A percentile compares a stretch with the other conserved stretches of the same genome.
Evolutionary conservation across 495 filamentous ascomycete genomes (phyloP).

Genomic region (Monascus purpureus): DNA sequence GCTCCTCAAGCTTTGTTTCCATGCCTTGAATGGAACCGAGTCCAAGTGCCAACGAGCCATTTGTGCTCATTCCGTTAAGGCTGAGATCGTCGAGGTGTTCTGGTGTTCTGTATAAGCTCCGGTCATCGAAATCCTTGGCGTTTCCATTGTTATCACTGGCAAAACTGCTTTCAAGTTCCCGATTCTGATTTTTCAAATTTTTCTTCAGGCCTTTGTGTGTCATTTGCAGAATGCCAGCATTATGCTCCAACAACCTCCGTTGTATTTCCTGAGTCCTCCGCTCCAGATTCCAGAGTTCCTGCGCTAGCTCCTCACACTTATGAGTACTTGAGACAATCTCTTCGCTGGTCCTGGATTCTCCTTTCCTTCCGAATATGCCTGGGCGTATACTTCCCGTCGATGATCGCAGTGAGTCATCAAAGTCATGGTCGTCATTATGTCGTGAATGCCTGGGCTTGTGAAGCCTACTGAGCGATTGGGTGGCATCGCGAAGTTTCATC

Average conservation of each 20-base stretch:
- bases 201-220: slow-evolving; percentile 57
- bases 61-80: slow-evolving; percentile 13
- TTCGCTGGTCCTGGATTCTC: slow-evolving; percentile 36
- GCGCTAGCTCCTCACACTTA: slow-evolving; percentile 74
- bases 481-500: slow-evolving; percentile 85
- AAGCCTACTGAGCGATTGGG: slow-evolving; percentile 66
- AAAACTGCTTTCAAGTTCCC: slow-evolving; percentile 55
- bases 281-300: slow-evolving; percentile 66
- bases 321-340: slow-evolving; percentile 59
- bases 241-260: slow-evolving; percentile 68
- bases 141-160: slow-evolving; percentile 29
- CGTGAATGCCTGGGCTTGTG: slow-evolving; percentile 42
- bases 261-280: slow-evolving; percentile 58
- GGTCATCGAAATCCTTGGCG: slow-evolving; percentile 59
- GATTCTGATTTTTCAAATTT: slow-evolving; percentile 28
- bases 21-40: slow-evolving; percentile 39
- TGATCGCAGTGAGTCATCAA: slow-evolving; percentile 11
- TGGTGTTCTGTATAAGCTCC: slow-evolving; percentile 59
- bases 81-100: slow-evolving; percentile 49
- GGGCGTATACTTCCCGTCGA: slow-evolving; percentile 14
- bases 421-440: slow-evolving; percentile 18
- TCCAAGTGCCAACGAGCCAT: slow-evolving; percentile 6
- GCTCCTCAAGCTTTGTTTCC: slow-evolving; percentile 53
- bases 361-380: slow-evolving; percentile 37
- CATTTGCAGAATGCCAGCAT: slow-evolving; percentile 78